Conservation (phyloP, 1,139 yeast species). For the Sugiyamaella sp. region DNA sequence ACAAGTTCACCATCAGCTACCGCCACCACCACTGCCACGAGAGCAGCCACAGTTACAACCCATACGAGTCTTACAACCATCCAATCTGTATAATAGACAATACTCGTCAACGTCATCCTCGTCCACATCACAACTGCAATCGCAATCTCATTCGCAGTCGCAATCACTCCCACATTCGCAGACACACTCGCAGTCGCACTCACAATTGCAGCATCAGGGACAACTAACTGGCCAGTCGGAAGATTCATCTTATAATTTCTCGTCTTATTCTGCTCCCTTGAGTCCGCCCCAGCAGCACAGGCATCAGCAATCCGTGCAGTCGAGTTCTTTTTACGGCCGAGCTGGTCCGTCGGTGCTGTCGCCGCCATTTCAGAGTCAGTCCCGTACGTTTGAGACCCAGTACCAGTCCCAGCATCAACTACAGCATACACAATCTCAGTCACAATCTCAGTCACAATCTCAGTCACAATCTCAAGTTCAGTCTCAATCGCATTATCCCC, state of each 20-base stretch:
- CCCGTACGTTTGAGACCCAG: not conserved
- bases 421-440: constrained; percentile 3
- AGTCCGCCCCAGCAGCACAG: constrained; percentile 13
- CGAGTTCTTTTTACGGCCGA: not conserved
- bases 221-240: constrained; percentile 18
- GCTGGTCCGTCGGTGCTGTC: constrained; percentile 3
- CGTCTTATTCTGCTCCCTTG: constrained; percentile 15
- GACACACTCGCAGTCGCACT: too few relatives aligned
- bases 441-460: too few relatives aligned
- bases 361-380: constrained; percentile 5
- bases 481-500: constrained; percentile 5
- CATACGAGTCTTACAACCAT: not conserved
- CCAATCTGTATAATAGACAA: constrained; percentile 12
- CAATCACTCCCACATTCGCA: too few relatives aligned
- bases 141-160: constrained; percentile 27
- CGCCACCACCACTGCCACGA: constrained; percentile 1
- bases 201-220: constrained; percentile 16
- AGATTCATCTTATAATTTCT: constrained; percentile 16
- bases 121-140: constrained; percentile 24
- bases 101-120: not conserved
- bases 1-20: constrained; percentile 21
- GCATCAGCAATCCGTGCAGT: constrained; percentile 20
- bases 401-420: constrained; percentile 9
- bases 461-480: not conserved
- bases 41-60: constrained; percentile 7